Evolutionary conservation across 2,329 filamentous ascomycete species (phyloP).

Genomic region (Aspergillus eucalypticola): DNA sequence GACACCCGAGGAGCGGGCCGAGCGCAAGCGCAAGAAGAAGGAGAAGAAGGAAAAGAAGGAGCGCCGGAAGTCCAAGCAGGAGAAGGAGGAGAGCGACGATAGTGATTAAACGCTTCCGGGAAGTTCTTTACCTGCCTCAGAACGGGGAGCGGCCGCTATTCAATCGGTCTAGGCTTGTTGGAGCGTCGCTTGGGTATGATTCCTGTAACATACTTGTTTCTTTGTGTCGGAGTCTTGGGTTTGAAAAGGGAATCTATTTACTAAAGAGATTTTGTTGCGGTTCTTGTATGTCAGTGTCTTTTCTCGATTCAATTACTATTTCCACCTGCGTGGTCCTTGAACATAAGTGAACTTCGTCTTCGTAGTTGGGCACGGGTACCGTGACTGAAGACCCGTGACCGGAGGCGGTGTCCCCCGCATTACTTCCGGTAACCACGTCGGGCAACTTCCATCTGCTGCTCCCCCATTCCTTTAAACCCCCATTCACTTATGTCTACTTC

Average conservation of each 20-base stretch:
- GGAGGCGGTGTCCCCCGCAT: slow-evolving; percentile 12
- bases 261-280: slow-evolving; percentile 24
- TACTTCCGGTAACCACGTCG: background rate
- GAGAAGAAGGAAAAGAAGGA: slow-evolving; percentile 59
- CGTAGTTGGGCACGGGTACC: background rate
- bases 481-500: background rate
- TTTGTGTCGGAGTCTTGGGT: slow-evolving; percentile 41
- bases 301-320: slow-evolving; percentile 3
- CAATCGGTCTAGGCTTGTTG: slow-evolving; percentile 6
- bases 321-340: slow-evolving; percentile 1
- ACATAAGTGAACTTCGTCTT: background rate
- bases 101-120: slow-evolving; percentile 41
- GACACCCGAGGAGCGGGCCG: slow-evolving; percentile 49
- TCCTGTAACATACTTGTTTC: slow-evolving; percentile 44
- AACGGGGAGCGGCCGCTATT: slow-evolving; percentile 9
- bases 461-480: background rate
- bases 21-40: slow-evolving; percentile 55
- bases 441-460: background rate
- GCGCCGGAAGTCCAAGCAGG: slow-evolving; percentile 81
- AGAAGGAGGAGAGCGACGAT: slow-evolving; percentile 68
- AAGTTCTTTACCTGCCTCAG: slow-evolving; percentile 23
- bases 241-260: slow-evolving; percentile 39
- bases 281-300: slow-evolving; percentile 13
- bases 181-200: slow-evolving; percentile 24
- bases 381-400: slow-evolving; percentile 5